A percentile compares a stretch with the other conserved stretches of the same genome.
Conservation (phyloP, 768 basidiomycete genomes). For the Suillus bovinus region DNA sequence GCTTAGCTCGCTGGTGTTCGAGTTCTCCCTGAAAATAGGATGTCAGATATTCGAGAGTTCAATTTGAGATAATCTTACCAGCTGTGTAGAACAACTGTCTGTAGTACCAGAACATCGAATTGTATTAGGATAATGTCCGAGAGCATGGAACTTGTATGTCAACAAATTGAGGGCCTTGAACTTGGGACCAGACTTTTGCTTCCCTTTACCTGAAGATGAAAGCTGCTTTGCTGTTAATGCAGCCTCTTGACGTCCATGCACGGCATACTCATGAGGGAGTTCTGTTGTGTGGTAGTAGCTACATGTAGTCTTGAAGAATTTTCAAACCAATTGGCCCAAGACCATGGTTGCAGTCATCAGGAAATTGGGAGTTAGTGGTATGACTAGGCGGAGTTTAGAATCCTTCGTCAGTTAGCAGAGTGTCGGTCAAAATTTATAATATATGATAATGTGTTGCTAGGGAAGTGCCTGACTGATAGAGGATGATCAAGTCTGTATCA, state of each 20-base stretch:
- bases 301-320: too few species aligned
- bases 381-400: constrained; percentile 5
- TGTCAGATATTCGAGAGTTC: neutral
- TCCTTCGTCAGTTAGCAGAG: neutral
- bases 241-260: constrained; percentile 23
- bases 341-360: too few species aligned
- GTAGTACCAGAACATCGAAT: constrained; percentile 32
- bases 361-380: neutral
- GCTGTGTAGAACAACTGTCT: constrained; percentile 38
- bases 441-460: neutral
- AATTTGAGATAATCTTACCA: constrained; percentile 20
- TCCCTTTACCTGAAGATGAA: neutral
- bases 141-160: constrained; percentile 19
- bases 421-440: neutral
- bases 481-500: neutral
- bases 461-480: neutral
- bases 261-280: constrained; percentile 29
- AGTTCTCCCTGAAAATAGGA: constrained; percentile 37
- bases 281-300: too few species aligned
- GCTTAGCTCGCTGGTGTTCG: constrained; percentile 37
- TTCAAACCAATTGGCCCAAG: too few species aligned
- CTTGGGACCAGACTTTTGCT: neutral
- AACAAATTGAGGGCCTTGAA: constrained; percentile 13
- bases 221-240: constrained; percentile 4
- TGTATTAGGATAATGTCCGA: too few species aligned